Percentiles rank a stretch among this genome's conserved stretches.
Evolutionary conservation across 352 stramenopile species (phyloP).

Genomic region (Pythium graminicola): DNA sequence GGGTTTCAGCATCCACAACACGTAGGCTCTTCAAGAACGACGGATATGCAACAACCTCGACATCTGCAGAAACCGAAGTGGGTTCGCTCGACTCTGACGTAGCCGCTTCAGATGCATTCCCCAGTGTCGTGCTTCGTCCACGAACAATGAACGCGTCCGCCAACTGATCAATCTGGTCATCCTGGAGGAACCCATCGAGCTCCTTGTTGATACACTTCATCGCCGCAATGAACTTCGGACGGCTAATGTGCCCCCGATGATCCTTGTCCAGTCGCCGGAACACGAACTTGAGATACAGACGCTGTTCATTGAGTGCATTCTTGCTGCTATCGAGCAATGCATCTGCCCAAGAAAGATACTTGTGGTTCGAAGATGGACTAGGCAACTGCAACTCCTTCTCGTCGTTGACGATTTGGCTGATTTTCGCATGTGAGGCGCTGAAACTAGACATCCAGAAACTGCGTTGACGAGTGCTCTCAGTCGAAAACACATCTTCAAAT

Average conservation of each 20-base stretch:
- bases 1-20: slow-evolving; percentile 45
- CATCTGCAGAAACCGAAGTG: not conserved
- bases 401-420: slow-evolving; percentile 12
- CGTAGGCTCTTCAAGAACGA: slow-evolving; percentile 65
- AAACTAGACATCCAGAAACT: slow-evolving; percentile 56
- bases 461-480: slow-evolving; percentile 55
- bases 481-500: slow-evolving; percentile 76
- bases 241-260: slow-evolving; percentile 51
- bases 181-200: slow-evolving; percentile 47
- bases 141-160: slow-evolving; percentile 51
- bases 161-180: slow-evolving; percentile 57
- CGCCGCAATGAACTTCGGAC: slow-evolving; percentile 61
- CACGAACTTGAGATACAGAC: slow-evolving; percentile 73
- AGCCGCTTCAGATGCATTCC: not conserved
- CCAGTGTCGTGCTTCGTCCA: not conserved
- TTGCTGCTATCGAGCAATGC: slow-evolving; percentile 65
- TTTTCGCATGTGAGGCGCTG: slow-evolving; percentile 44
- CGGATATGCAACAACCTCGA: slow-evolving; percentile 48
- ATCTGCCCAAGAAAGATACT: slow-evolving; percentile 53
- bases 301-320: slow-evolving; percentile 69
- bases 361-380: slow-evolving; percentile 22
- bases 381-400: slow-evolving; percentile 33
- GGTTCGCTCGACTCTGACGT: not conserved
- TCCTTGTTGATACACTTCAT: slow-evolving; percentile 77
- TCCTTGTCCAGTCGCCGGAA: slow-evolving; percentile 74